phyloP scores from a whole-genome alignment of 2,329 filamentous ascomycete species.

The Myotisia sp. region DNA sequence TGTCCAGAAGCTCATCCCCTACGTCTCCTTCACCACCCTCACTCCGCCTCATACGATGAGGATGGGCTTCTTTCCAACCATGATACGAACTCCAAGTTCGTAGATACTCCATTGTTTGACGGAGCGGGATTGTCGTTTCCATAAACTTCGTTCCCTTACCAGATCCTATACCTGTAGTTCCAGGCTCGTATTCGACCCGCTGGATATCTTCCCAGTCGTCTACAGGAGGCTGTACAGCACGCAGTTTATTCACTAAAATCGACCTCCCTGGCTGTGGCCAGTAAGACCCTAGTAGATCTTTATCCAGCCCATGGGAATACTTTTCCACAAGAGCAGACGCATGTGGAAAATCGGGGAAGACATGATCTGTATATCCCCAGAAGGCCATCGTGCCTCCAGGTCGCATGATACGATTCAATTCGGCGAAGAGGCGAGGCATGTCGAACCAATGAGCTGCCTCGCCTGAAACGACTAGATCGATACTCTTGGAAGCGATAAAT shows the following conservation, averaged over 20 bases:
- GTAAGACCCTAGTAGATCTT: slow-evolving; percentile 40
- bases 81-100: slow-evolving; percentile 47
- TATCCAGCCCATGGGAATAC: slow-evolving; percentile 41
- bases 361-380: slow-evolving; percentile 53
- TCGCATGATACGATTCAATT: slow-evolving; percentile 40
- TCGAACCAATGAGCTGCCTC: slow-evolving; percentile 57
- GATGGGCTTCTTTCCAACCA: slow-evolving; percentile 45
- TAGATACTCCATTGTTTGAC: slow-evolving; percentile 46
- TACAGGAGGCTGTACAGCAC: slow-evolving; percentile 39
- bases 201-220: slow-evolving; percentile 39
- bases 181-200: slow-evolving; percentile 45
- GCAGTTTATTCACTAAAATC: slow-evolving; percentile 39
- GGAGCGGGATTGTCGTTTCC: slow-evolving; percentile 40
- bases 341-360: slow-evolving; percentile 39
- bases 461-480: slow-evolving; percentile 40
- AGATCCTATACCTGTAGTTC: slow-evolving; percentile 26
- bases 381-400: slow-evolving; percentile 47
- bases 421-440: slow-evolving; percentile 40
- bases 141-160: slow-evolving; percentile 37
- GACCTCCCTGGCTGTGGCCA: slow-evolving; percentile 46
- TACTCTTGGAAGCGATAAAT: slow-evolving; percentile 34
- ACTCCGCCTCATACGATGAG: slow-evolving; percentile 34
- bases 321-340: slow-evolving; percentile 41
- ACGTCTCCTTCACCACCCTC: slow-evolving; percentile 47
- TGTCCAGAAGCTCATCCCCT: slow-evolving; percentile 48